Evolutionary conservation across 495 filamentous ascomycete species (phyloP).

Genomic region (Talaromyces ruber): DNA sequence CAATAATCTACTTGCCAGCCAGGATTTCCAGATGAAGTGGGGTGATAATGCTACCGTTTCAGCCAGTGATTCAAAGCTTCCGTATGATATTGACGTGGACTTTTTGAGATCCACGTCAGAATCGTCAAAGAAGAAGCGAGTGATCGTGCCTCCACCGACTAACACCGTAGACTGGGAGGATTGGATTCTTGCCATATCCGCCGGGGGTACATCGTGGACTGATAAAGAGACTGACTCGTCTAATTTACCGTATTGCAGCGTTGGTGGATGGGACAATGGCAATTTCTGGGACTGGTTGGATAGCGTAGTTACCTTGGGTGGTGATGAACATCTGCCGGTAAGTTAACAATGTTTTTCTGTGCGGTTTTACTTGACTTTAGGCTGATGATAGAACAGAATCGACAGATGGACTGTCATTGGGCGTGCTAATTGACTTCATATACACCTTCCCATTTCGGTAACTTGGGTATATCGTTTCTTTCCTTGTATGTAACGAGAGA

Average conservation of each 20-base stretch:
- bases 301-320: neutral
- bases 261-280: constrained; percentile 4
- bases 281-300: constrained; percentile 3
- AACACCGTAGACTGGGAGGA: neutral
- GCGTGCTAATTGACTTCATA: constrained; percentile 5
- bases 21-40: neutral
- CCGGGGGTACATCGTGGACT: neutral
- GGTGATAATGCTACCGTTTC: neutral
- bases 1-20: neutral
- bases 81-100: constrained; percentile 1
- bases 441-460: neutral
- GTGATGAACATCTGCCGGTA: constrained; percentile 1
- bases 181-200: neutral
- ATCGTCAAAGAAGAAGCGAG: neutral
- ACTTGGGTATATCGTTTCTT: neutral
- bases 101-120: neutral
- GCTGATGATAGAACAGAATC: constrained; percentile 4
- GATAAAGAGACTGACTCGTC: neutral
- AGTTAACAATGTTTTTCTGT: neutral
- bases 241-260: neutral
- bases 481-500: neutral
- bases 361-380: neutral
- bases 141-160: neutral
- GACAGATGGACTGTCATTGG: constrained; percentile 6
- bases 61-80: neutral